Percentiles rank a stretch among this genome's conserved stretches.
Evolutionary conservation across 345 rosid genomes (phyloP).

Genomic region (Acer saccharum): DNA sequence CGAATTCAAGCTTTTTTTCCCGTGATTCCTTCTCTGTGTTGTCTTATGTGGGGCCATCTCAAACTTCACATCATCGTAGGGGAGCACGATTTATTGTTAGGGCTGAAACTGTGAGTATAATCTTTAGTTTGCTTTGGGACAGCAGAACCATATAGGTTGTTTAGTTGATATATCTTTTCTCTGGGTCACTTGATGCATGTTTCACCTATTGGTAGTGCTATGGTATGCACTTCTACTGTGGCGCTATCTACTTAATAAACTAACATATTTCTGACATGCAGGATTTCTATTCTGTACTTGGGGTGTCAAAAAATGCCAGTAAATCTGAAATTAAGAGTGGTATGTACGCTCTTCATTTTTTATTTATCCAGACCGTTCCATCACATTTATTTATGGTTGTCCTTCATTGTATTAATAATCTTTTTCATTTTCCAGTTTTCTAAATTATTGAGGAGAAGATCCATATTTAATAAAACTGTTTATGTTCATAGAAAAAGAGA

Average conservation of each 20-base stretch:
- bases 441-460: background rate
- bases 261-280: slow-evolving; percentile 31
- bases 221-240: background rate
- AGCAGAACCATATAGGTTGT: background rate
- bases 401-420: background rate
- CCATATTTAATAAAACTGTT: too few species aligned
- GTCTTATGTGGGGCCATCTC: slow-evolving; percentile 46
- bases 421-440: background rate
- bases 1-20: slow-evolving; percentile 67
- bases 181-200: background rate
- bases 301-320: slow-evolving; percentile 85
- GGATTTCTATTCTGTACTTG: slow-evolving; percentile 93
- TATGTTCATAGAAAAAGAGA: too few species aligned
- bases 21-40: slow-evolving; percentile 55
- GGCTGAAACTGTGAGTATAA: slow-evolving; percentile 79
- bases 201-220: background rate
- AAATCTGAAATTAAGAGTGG: slow-evolving; percentile 97
- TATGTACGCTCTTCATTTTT: slow-evolving; percentile 31
- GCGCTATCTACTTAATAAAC: background rate
- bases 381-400: slow-evolving; percentile 3
- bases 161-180: slow-evolving; percentile 3
- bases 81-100: slow-evolving; percentile 73
- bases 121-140: slow-evolving; percentile 14
- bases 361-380: background rate
- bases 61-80: slow-evolving; percentile 45